These are phyloP conservation scores for Alternaria conjuncta DNA, from an alignment of 2,329 filamentous ascomycete genomes.

Conservation along the genomic window DNA sequence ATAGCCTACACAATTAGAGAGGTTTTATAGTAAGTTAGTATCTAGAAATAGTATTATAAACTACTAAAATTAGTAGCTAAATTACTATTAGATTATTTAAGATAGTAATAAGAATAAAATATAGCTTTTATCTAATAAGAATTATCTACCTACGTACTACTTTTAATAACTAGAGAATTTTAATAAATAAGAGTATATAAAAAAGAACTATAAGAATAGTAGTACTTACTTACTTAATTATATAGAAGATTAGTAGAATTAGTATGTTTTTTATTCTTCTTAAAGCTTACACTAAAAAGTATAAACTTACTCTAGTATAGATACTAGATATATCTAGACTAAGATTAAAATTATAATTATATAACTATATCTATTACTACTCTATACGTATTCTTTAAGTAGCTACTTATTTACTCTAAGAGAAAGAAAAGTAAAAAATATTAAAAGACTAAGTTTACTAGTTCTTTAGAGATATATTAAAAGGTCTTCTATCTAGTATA, in stretches of 20 bases:
- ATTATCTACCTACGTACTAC: conserved; percentile 25
- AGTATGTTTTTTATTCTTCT: conserved; percentile 17
- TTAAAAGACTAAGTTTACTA: conserved; percentile 17
- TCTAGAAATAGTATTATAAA: conserved; percentile 17
- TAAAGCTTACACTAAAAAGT: conserved; percentile 6
- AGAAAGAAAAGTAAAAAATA: conserved; percentile 17
- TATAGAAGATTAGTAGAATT: conserved; percentile 27
- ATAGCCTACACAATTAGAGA: conserved; percentile 14
- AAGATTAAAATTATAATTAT: conserved; percentile 10
- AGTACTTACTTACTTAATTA: conserved; percentile 21
- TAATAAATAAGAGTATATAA: conserved; percentile 20
- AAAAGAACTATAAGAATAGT: conserved; percentile 27
- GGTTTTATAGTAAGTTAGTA: conserved; percentile 27
- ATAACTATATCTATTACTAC: conserved; percentile 13
- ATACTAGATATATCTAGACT: conserved; percentile 16
- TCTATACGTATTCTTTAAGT: conserved; percentile 25
- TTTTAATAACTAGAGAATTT: conserved; percentile 16
- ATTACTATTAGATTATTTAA: conserved; percentile 25
- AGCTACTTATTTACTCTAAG: conserved; percentile 11
- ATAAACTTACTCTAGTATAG: conserved; percentile 17
- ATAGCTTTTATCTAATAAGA: conserved; percentile 14
- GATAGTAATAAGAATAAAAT: conserved; percentile 12
- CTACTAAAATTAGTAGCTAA: conserved; percentile 18
- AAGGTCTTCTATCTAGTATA: conserved; percentile 25
- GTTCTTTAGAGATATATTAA: conserved; percentile 23